Percentiles rank a stretch among this genome's conserved stretches.
Evolutionary conservation across 2,329 filamentous ascomycete genomes (phyloP).

Genomic region (Cadophora sp.): DNA sequence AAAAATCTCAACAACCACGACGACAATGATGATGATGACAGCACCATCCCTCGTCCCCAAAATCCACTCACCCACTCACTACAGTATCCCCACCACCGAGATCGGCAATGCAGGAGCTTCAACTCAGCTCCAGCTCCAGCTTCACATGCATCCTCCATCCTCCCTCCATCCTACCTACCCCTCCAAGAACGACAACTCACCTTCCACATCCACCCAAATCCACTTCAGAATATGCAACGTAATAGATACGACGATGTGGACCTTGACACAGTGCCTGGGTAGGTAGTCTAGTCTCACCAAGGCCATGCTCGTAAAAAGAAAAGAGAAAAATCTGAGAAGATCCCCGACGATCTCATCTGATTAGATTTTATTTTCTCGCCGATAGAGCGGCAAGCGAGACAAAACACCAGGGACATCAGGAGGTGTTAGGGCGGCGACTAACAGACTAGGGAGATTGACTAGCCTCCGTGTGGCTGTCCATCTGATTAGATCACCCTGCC

Average conservation of each 20-base stretch:
- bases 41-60: not conserved
- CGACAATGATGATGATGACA: not conserved
- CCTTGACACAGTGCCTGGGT: not conserved
- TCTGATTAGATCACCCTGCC: slow-evolving; percentile 12
- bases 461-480: not conserved
- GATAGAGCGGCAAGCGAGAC: not conserved
- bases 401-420: too few relatives aligned
- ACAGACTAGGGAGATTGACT: too few relatives aligned
- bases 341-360: slow-evolving; percentile 2
- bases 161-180: too few relatives aligned
- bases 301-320: not conserved
- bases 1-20: not conserved
- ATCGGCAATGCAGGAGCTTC: not conserved
- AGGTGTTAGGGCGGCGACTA: too few relatives aligned
- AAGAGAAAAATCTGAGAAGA: slow-evolving; percentile 11
- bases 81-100: slow-evolving; percentile 15
- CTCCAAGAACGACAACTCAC: not conserved
- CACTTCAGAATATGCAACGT: not conserved
- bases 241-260: not conserved
- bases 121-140: not conserved
- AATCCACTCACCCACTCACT: not conserved
- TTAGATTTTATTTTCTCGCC: not conserved
- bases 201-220: not conserved
- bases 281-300: too few relatives aligned
- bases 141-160: not conserved